Evolutionary conservation across 805 yeast species (phyloP).

Genomic region (Jamesozyma piceae): DNA sequence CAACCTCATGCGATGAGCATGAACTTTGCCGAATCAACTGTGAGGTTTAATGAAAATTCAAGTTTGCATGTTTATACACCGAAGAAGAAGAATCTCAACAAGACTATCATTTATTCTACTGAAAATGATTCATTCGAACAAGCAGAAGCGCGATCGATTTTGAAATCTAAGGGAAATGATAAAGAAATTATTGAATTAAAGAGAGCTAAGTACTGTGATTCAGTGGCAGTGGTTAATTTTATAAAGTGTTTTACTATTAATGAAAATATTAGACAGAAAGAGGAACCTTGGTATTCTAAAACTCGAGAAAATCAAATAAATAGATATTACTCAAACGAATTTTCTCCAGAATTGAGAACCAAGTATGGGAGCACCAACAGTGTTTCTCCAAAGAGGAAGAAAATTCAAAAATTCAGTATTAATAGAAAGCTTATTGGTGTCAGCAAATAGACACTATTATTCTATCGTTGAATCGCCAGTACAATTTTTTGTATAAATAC

Average conservation of each 20-base stretch:
- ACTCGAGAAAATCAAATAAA: constrained; percentile 33
- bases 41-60: constrained; percentile 5
- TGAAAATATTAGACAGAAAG: constrained; percentile 29
- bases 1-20: neutral
- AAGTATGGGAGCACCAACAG: no score
- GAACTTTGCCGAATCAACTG: constrained; percentile 1
- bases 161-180: constrained; percentile 30
- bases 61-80: constrained; percentile 6
- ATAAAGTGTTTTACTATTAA: constrained; percentile 30
- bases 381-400: no score
- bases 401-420: no score
- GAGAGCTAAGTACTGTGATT: constrained; percentile 34
- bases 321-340: no score
- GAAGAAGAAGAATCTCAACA: neutral
- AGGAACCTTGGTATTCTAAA: constrained; percentile 28
- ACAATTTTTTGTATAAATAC: no score
- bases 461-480: no score
- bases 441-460: no score
- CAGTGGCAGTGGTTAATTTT: constrained; percentile 31
- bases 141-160: no score
- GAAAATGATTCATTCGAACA: neutral
- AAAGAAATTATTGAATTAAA: no score
- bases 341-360: no score
- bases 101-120: neutral
- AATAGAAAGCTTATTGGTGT: no score